Conservation (phyloP, 2,329 filamentous ascomycete genomes). For the Endocalyx cinctus region DNA sequence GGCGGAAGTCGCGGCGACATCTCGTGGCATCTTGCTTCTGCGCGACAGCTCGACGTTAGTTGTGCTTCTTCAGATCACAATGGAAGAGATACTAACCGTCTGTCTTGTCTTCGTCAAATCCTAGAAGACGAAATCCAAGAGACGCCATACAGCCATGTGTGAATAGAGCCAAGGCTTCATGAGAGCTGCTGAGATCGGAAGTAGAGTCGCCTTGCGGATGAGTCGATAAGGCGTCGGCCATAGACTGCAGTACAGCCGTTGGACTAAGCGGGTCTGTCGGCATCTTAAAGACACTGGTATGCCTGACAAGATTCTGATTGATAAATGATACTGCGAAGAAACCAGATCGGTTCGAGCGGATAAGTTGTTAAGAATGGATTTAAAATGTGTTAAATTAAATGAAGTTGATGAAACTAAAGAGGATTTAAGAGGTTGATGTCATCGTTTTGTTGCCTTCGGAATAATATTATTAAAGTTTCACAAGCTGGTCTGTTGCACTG, state of each 20-base stretch:
- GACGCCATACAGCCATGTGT: slow-evolving; percentile 78
- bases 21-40: slow-evolving; percentile 53
- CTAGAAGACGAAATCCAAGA: slow-evolving; percentile 75
- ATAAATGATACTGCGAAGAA: no score
- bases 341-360: no score
- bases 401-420: not conserved
- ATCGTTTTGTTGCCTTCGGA: slow-evolving; percentile 8
- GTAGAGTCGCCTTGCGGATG: slow-evolving; percentile 47
- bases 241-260: slow-evolving; percentile 46
- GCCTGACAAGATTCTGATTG: no score
- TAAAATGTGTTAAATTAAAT: not conserved
- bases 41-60: slow-evolving; percentile 5
- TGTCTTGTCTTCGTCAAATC: slow-evolving; percentile 77
- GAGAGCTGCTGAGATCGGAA: slow-evolving; percentile 64
- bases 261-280: slow-evolving; percentile 34
- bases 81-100: slow-evolving; percentile 48
- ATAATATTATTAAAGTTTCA: not conserved
- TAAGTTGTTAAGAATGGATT: no score
- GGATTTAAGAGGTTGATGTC: slow-evolving; percentile 15
- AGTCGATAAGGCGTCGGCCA: slow-evolving; percentile 57
- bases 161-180: slow-evolving; percentile 80
- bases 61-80: not conserved
- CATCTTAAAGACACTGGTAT: slow-evolving; percentile 11
- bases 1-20: slow-evolving; percentile 62
- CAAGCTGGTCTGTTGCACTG: not conserved